A percentile compares a stretch with the other conserved stretches of the same genome.
phyloP scores from a whole-genome alignment of 345 rosid genomes.

The Pelargonium nanum region DNA sequence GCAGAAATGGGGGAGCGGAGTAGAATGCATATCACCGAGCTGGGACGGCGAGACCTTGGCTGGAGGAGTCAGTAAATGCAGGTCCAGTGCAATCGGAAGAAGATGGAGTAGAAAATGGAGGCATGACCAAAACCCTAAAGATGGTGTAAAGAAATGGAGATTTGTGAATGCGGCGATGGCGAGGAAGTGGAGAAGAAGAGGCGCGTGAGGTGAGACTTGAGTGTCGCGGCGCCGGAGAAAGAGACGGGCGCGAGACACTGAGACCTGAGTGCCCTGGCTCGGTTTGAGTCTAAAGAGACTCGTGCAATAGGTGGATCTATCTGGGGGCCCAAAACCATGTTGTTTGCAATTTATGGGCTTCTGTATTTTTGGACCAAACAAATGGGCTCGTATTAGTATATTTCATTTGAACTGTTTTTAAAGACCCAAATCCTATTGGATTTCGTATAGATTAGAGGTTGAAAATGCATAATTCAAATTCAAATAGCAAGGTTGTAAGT shows the following conservation, averaged over 20 bases:
- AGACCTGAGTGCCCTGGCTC: background rate
- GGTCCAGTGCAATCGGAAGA: background rate
- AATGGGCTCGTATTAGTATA: too few species aligned
- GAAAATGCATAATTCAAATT: too few species aligned
- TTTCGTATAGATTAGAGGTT: too few species aligned
- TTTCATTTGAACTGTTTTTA: too few species aligned
- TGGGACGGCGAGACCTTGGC: background rate
- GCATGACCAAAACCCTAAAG: background rate
- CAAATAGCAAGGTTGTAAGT: too few species aligned
- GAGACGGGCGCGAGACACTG: background rate
- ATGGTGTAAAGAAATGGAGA: background rate
- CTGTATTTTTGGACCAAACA: too few species aligned
- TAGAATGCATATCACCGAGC: constrained; percentile 29
- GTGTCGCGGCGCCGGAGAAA: background rate
- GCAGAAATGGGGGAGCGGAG: constrained; percentile 19
- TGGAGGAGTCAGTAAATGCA: background rate
- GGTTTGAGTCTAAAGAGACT: background rate
- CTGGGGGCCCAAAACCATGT: background rate
- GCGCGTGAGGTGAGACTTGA: background rate
- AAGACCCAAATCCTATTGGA: too few species aligned
- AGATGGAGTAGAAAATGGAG: background rate
- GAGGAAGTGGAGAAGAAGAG: background rate
- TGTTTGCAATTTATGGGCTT: too few species aligned
- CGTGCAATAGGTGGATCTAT: background rate
- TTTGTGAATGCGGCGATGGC: background rate